Conservation (phyloP, 768 basidiomycete genomes). For the Clitopilus hobsonii region DNA sequence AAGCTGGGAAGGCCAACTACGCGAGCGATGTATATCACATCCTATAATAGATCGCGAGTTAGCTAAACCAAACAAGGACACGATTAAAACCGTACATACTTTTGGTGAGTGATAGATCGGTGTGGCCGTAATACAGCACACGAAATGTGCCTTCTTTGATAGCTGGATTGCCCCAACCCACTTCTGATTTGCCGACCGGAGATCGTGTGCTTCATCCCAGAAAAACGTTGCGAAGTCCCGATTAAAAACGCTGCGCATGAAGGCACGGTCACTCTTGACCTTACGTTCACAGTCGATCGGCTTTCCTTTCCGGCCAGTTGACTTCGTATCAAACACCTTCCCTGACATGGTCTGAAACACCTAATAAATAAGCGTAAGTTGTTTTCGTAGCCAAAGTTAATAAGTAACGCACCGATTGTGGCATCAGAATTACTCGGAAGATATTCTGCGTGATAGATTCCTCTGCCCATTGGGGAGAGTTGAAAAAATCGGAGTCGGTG, state of each 20-base stretch:
- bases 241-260: background rate
- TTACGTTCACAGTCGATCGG: too few species aligned
- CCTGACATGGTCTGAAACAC: too few species aligned
- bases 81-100: background rate
- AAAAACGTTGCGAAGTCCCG: background rate
- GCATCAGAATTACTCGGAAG: too few species aligned
- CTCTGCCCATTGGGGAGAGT: too few species aligned
- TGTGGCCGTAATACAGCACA: constrained; percentile 6
- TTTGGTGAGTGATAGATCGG: constrained; percentile 5
- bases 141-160: background rate
- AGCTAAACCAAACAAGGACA: background rate
- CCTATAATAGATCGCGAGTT: background rate
- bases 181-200: constrained; percentile 3
- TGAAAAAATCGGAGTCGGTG: too few species aligned
- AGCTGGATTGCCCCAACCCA: constrained; percentile 6
- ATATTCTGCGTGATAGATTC: too few species aligned
- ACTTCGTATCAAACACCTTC: too few species aligned
- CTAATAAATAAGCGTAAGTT: too few species aligned
- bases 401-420: too few species aligned
- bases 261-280: too few species aligned
- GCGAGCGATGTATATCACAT: constrained; percentile 4
- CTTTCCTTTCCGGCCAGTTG: too few species aligned
- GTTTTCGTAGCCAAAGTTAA: too few species aligned
- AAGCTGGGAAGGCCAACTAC: background rate
- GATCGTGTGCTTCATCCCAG: constrained; percentile 13